Percentiles rank a stretch among this genome's conserved stretches.
Conservation (phyloP, 2,329 filamentous ascomycete species). For the Capronia epimyces region DNA sequence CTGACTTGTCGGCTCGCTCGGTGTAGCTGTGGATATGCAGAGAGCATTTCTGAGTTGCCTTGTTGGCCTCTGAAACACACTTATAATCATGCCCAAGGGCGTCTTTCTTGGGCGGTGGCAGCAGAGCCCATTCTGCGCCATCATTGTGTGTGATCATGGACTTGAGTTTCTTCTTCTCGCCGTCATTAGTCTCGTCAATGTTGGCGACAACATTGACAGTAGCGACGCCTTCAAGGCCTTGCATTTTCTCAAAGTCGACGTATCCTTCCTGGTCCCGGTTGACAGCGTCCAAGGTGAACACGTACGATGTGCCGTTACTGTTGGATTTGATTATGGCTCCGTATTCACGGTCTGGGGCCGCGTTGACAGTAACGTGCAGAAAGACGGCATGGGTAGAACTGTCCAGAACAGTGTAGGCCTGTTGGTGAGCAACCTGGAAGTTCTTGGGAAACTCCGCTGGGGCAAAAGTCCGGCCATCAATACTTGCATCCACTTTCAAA, state of each 20-base stretch:
- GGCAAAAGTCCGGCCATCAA: conserved; percentile 79
- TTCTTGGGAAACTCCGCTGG: conserved; percentile 79
- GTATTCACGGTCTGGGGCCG: conserved; percentile 59
- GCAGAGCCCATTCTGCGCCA: conserved; percentile 75
- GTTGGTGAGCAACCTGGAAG: conserved; percentile 70
- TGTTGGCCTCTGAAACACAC: conserved; percentile 57
- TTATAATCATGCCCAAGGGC: conserved; percentile 64
- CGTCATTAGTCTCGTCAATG: conserved; percentile 55
- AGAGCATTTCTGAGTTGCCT: conserved; percentile 62
- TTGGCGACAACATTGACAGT: conserved; percentile 84
- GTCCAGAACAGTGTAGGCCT: conserved; percentile 86
- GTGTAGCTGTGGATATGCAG: conserved; percentile 95
- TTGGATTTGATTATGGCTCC: conserved; percentile 96
- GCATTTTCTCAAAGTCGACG: conserved; percentile 95
- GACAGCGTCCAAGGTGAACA: conserved; percentile 72
- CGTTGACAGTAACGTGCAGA: conserved; percentile 79
- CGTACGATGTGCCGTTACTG: conserved; percentile 94
- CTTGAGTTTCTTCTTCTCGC: conserved; percentile 70
- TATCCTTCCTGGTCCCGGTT: conserved; percentile 72
- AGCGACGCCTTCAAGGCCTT: conserved; percentile 82
- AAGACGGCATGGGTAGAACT: conserved; percentile 94
- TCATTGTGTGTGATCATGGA: conserved; percentile 96
- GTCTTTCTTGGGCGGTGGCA: conserved; percentile 67
- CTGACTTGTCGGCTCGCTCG: conserved; percentile 71
- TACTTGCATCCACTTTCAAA: conserved; percentile 71